Evolutionary conservation across 495 filamentous ascomycete species (phyloP).

Genomic region (Neurospora sp.): DNA sequence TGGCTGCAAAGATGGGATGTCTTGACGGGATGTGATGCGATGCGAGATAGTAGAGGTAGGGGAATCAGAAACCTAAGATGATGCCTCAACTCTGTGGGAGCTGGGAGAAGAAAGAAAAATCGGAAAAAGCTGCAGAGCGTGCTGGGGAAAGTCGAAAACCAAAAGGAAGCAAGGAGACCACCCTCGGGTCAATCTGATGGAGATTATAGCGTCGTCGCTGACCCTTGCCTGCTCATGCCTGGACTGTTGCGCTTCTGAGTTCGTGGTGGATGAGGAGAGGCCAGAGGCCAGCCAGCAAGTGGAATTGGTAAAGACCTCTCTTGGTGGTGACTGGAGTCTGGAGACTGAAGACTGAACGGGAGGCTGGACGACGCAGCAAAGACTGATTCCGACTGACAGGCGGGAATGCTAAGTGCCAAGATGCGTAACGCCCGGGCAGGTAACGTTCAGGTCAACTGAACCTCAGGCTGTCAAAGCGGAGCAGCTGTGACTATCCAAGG

Average conservation of each 20-base stretch:
- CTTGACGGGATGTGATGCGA: not conserved
- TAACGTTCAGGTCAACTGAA: not conserved
- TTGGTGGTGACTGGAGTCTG: not conserved
- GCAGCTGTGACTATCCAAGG: not conserved
- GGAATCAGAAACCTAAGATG: not conserved
- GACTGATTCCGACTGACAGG: not conserved
- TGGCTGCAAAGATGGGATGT: not conserved
- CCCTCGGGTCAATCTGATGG: not conserved
- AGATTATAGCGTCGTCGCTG: not conserved
- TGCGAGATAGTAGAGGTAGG: not conserved
- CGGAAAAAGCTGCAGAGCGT: not conserved
- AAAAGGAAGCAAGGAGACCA: not conserved
- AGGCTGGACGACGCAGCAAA: not conserved
- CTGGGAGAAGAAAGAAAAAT: not conserved
- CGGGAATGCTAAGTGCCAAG: not conserved
- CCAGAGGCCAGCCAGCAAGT: not conserved
- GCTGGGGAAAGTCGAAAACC: not conserved
- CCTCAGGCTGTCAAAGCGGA: not conserved
- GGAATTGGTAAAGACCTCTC: not conserved
- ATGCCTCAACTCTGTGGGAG: not conserved
- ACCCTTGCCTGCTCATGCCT: not conserved
- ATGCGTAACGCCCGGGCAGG: not conserved
- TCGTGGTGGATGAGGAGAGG: not conserved
- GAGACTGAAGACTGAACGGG: not conserved
- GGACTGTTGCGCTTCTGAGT: not conserved